phyloP scores from a whole-genome alignment of 352 stramenopile genomes.

The Phytophthora sansomeana region DNA sequence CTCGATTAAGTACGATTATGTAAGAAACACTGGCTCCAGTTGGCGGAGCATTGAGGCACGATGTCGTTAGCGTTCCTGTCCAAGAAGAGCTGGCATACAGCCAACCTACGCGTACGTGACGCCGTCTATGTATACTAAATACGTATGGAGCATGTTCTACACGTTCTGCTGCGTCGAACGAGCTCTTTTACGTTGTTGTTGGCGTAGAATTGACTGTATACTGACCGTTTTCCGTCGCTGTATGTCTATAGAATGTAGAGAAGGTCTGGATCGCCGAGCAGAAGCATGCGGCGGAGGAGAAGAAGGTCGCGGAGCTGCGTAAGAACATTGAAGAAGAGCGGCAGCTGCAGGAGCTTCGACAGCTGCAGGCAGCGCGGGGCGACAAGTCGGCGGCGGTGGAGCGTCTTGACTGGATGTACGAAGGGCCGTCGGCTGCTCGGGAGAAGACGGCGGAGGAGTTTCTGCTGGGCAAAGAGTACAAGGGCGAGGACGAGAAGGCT shows the following conservation, averaged over 20 bases:
- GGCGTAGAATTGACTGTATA: background rate
- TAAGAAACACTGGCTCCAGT: too few species aligned
- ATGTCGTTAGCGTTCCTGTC: conserved; percentile 94
- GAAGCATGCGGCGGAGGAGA: conserved; percentile 93
- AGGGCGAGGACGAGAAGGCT: conserved; percentile 47
- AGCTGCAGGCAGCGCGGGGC: conserved; percentile 89
- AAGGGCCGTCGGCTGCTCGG: conserved; percentile 86
- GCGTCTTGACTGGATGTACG: conserved; percentile 97
- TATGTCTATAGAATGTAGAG: conserved; percentile 92
- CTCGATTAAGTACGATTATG: too few species aligned
- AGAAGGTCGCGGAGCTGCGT: conserved; percentile 94
- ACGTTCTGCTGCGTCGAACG: background rate
- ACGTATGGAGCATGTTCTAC: background rate
- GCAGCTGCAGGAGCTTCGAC: conserved; percentile 95
- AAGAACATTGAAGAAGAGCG: conserved; percentile 97
- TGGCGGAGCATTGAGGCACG: background rate
- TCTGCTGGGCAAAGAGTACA: conserved; percentile 93
- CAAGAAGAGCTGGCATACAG: conserved; percentile 98
- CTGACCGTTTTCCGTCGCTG: conserved; percentile 19
- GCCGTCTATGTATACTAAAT: background rate
- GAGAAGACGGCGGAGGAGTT: conserved; percentile 90
- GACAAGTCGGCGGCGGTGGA: conserved; percentile 85
- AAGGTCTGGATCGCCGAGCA: conserved; percentile 98
- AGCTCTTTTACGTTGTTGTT: background rate
- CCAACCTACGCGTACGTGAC: conserved; percentile 89